phyloP scores from a whole-genome alignment of 441 rosid genomes.

The Raphanus hybrid region DNA sequence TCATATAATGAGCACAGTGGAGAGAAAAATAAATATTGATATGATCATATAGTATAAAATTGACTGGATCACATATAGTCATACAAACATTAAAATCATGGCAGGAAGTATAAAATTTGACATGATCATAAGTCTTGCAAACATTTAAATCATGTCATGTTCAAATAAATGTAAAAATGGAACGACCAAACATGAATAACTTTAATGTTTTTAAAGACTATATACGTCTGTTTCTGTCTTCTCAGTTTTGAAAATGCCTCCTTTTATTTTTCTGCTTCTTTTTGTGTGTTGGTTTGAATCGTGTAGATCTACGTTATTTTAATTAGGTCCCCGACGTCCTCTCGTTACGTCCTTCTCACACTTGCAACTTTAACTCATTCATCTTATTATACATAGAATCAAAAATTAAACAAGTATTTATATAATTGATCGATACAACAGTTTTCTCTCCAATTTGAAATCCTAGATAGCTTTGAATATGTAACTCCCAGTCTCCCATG shows the following conservation, averaged over 20 bases:
- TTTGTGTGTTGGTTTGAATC: constrained; percentile 13
- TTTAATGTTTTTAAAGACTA: constrained; percentile 15
- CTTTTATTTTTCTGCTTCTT: neutral
- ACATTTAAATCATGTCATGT: no score
- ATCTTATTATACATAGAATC: neutral
- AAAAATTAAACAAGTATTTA: neutral
- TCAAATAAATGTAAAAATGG: neutral
- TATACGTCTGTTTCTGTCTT: constrained; percentile 11
- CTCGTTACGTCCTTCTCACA: constrained; percentile 40
- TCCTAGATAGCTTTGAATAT: constrained; percentile 17
- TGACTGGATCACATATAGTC: no score
- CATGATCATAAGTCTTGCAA: no score
- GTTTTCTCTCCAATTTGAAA: constrained; percentile 23
- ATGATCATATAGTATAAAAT: no score
- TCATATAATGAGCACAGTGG: no score
- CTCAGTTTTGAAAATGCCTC: neutral
- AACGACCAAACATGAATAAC: constrained; percentile 28
- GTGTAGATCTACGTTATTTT: constrained; percentile 23
- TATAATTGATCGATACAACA: constrained; percentile 14
- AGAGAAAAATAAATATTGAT: no score
- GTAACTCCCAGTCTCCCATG: constrained; percentile 26
- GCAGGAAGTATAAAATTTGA: no score
- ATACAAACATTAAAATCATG: no score
- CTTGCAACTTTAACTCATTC: constrained; percentile 31
- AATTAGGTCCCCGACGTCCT: constrained; percentile 31